Base-by-base conservation (phyloP, 2,329 filamentous ascomycete species). In the Fusarium sp. region DNA sequence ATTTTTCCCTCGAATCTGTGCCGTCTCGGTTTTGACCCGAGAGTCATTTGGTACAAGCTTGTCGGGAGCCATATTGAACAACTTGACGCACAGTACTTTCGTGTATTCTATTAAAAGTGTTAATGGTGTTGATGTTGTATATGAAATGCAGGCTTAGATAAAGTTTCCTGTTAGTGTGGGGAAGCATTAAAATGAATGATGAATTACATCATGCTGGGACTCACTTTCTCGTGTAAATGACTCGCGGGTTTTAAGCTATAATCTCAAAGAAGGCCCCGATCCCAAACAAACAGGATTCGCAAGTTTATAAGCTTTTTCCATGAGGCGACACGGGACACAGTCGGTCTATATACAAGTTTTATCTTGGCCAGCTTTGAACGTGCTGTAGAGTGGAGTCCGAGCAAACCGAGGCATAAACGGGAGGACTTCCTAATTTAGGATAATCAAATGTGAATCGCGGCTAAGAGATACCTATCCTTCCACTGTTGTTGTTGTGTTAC, bases 11-110 rank as follows among this genome's bases (percentile, higher is more conserved):
- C 92, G 90, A 63, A 95, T 83, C 56, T 84, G 82, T 44, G 89
- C 87, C 60, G 86, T 90, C 75, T 88, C 86, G 78, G 90, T 87
- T 75, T 89, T 83, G 75, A 94, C 86, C 69, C 93, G 88, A 37
- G 89, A 77, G 83, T 95, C 93, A 67, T 88, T 86, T 42, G 86
- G 86, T 23, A 85, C 84, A 69, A 95, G 87, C 78, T 92, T 92
- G 78, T 91, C 88, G 44, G 86, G 79, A 53, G 86, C 78, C 85
- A 88, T 89, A 18, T 32, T 62, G 30, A 26, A 20, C 4, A 17
- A 13, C 42, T 57, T 20, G 53, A 26, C 20, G 45, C 12, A 38
- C 38, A 13, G 15, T 42, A 27, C 37, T 48, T 35, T 59, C 32
- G 11, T 56, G 23, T 44, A 14, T 26, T 9, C 57, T 63, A n/a